Evolutionary conservation across 148 eudicot genomes (phyloP), one percentile per base, ranked within the genome.

Genomic region (Cornus kousa): DNA sequence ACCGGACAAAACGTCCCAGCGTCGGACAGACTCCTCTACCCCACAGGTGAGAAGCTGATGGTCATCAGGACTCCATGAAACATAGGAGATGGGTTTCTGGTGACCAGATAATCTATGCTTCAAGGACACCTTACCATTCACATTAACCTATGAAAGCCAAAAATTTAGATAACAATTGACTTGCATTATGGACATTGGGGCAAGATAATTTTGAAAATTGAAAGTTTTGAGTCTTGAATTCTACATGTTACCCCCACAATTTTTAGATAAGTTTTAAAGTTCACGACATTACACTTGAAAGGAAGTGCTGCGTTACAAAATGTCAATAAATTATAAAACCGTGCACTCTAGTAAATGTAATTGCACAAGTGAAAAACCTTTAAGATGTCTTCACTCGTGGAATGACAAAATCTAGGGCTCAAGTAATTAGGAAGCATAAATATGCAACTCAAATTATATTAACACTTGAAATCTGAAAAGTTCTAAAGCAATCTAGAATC

Each of bases 11-110:
- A 90, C 87, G 78, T 92, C 90, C 98, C 98, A 94, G 50, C 90
- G 89, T 70, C 93, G 87, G 75, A 90, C 82, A 33, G 74, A 80
- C 86, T 94, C 97, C 80, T 94, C 94, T 6, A 75, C 78, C 59
- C 97, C 98, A 87, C 93, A 90, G 19, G 94, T 94, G n/a, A 94
- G 91, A 82, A 92, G 85, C 77, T 92, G 97, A 24, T 77, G 72
- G 74, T 89, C 92, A 85, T 92, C 93, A 59, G 89, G 94, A 64
- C 97, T 90, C 97, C 97, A 94, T 5, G 93, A 86, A 39, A 90
- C 87, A 77, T 76, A 79, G 60, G 83, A 86, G 68, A 92, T 90
- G 20, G 97, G 86, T 89, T 86, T 92, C 77, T 89, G 87, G 73
- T 94, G 98, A 70, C 97, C 98, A 57, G 72, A 50, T 64, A 94